These are phyloP conservation scores for Pythium aristosporum DNA, from an alignment of 352 stramenopile species.

Conservation along the genomic window DNA sequence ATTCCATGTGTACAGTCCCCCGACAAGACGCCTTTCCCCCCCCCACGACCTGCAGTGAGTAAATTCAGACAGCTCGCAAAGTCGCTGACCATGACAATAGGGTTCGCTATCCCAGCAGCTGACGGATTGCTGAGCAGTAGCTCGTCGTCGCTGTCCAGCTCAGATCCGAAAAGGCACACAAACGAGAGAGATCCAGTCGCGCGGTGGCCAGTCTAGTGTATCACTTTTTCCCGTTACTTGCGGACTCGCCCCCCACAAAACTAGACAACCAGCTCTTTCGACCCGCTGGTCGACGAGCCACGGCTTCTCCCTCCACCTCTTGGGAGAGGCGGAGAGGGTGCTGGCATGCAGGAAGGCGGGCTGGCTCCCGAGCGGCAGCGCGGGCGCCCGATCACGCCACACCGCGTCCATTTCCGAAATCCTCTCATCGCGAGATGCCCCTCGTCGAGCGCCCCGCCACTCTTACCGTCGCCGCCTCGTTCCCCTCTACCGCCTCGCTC, in stretches of 20 bases:
- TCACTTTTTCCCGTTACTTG: background rate
- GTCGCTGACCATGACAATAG: too few species aligned
- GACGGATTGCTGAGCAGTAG: background rate
- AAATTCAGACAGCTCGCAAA: too few species aligned
- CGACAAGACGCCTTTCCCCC: too few species aligned
- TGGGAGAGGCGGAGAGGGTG: background rate
- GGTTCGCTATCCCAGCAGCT: too few species aligned
- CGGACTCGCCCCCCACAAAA: background rate
- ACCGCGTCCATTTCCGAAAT: conserved; percentile 21
- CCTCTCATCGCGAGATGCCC: conserved; percentile 26
- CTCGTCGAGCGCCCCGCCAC: conserved; percentile 18
- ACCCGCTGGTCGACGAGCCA: background rate
- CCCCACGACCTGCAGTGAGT: too few species aligned
- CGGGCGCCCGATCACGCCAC: background rate
- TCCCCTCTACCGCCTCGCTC: conserved; percentile 19
- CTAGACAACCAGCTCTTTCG: background rate
- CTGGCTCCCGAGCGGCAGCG: background rate
- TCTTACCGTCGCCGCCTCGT: conserved; percentile 8
- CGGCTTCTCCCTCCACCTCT: background rate
- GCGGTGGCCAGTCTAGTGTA: background rate
- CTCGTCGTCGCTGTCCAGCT: background rate
- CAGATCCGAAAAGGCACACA: background rate
- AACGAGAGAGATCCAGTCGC: conserved; percentile 3
- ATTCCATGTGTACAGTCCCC: too few species aligned
- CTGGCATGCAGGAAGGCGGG: background rate